Evolutionary conservation across 2,329 filamentous ascomycete genomes (phyloP).

Genomic region (Pestalotiopsis sp.): DNA sequence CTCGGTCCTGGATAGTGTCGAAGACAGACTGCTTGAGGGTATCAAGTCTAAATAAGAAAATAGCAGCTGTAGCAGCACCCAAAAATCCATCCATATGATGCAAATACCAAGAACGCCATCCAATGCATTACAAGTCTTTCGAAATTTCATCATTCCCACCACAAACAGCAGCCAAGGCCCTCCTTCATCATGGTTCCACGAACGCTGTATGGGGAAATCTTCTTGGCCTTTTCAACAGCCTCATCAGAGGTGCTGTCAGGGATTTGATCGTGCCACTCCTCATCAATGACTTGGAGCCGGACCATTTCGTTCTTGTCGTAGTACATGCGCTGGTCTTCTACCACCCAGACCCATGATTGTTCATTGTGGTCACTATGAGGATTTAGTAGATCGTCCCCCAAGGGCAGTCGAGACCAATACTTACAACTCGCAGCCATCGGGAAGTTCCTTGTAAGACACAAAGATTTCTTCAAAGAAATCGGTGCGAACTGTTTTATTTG

Average conservation of each 20-base stretch:
- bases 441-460: slow-evolving; percentile 72
- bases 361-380: slow-evolving; percentile 66
- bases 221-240: slow-evolving; percentile 54
- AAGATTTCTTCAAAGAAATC: slow-evolving; percentile 96
- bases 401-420: slow-evolving; percentile 28
- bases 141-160: slow-evolving; percentile 52
- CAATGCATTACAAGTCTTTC: background rate
- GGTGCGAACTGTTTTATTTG: slow-evolving; percentile 61
- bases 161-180: slow-evolving; percentile 62
- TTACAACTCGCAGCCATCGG: slow-evolving; percentile 76
- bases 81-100: slow-evolving; percentile 4
- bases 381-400: background rate
- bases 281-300: slow-evolving; percentile 79
- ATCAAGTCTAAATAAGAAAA: slow-evolving; percentile 37
- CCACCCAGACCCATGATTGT: slow-evolving; percentile 82
- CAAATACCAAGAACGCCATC: slow-evolving; percentile 8
- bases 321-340: slow-evolving; percentile 72
- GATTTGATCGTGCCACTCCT: slow-evolving; percentile 89
- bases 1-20: slow-evolving; percentile 85
- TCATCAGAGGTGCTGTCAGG: slow-evolving; percentile 67
- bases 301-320: slow-evolving; percentile 91
- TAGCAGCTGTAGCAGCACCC: slow-evolving; percentile 4
- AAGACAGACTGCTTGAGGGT: slow-evolving; percentile 74
- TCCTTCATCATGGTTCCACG: slow-evolving; percentile 64
- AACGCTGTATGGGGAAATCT: slow-evolving; percentile 68